Evolutionary conservation across 2,329 filamentous ascomycete genomes (phyloP).

Genomic region (Verruconis gallopava): DNA sequence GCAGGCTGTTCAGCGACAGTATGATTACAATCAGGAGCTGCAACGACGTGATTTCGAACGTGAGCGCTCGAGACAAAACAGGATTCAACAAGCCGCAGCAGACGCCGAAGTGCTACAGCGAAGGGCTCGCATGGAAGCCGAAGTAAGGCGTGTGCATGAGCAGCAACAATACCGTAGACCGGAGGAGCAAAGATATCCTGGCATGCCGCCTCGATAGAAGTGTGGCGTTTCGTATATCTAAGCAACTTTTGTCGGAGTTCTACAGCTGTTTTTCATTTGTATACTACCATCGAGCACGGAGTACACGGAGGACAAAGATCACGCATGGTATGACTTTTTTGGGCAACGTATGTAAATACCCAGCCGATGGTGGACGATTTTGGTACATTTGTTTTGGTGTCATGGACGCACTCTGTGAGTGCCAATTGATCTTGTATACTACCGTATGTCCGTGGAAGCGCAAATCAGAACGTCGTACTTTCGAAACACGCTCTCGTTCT

Average conservation of each 20-base stretch:
- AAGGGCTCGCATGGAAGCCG: too few relatives aligned
- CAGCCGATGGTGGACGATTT: background rate
- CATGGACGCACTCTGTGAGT: background rate
- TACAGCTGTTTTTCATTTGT: background rate
- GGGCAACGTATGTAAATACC: background rate
- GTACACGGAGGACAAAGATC: too few relatives aligned
- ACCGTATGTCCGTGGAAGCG: too few relatives aligned
- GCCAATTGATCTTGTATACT: background rate
- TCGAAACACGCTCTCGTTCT: too few relatives aligned
- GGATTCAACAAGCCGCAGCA: background rate
- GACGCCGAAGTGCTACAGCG: background rate
- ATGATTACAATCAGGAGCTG: constrained; percentile 2
- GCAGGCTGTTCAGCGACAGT: background rate
- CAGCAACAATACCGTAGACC: background rate
- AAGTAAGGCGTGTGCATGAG: too few relatives aligned
- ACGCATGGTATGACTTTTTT: background rate
- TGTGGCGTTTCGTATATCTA: too few relatives aligned
- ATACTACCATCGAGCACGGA: background rate
- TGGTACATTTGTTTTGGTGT: background rate
- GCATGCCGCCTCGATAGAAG: background rate
- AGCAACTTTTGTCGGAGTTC: too few relatives aligned
- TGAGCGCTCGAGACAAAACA: constrained; percentile 1
- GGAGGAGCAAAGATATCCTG: background rate
- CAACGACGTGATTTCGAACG: constrained; percentile 6
- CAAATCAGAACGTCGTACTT: too few relatives aligned